Conservation (phyloP, 345 rosid species). For the Cardiospermum halicacabum region DNA sequence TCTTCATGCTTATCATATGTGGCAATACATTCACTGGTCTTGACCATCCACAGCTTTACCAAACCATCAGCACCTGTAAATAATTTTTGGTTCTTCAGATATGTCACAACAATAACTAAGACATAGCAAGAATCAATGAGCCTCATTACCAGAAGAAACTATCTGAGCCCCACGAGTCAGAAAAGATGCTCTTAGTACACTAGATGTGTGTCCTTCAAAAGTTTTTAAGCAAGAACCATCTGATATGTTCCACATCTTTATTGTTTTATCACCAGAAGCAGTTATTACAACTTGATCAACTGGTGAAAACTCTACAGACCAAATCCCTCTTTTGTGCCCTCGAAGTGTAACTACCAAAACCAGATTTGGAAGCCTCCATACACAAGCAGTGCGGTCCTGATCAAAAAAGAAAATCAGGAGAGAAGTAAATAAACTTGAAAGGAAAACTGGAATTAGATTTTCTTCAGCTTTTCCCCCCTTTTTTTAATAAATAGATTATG, state of each 20-base stretch:
- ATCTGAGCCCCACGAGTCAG: constrained; percentile 84
- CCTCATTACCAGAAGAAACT: constrained; percentile 78
- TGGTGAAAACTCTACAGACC: constrained; percentile 97
- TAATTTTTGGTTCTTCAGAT: constrained; percentile 10
- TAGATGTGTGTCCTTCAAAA: constrained; percentile 92
- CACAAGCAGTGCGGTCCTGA: constrained; percentile 94
- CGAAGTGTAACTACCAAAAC: constrained; percentile 68
- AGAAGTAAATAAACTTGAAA: not conserved
- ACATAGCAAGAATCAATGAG: constrained; percentile 8
- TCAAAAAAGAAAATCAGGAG: constrained; percentile 12
- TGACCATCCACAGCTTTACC: constrained; percentile 88
- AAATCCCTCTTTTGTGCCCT: constrained; percentile 93
- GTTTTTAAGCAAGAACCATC: constrained; percentile 96
- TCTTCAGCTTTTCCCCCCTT: too few relatives aligned
- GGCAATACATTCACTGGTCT: constrained; percentile 80
- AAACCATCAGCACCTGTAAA: constrained; percentile 87
- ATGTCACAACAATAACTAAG: constrained; percentile 9
- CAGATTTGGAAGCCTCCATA: constrained; percentile 89
- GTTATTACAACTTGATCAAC: constrained; percentile 95
- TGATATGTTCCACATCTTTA: constrained; percentile 86
- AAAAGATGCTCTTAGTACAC: constrained; percentile 85
- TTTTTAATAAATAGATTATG: not conserved
- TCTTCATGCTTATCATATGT: constrained; percentile 93
- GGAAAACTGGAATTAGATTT: not conserved
- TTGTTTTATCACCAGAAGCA: constrained; percentile 89